Base-by-base conservation (phyloP, 2,329 filamentous ascomycete genomes). In the Emmonsiellopsis sp. region DNA sequence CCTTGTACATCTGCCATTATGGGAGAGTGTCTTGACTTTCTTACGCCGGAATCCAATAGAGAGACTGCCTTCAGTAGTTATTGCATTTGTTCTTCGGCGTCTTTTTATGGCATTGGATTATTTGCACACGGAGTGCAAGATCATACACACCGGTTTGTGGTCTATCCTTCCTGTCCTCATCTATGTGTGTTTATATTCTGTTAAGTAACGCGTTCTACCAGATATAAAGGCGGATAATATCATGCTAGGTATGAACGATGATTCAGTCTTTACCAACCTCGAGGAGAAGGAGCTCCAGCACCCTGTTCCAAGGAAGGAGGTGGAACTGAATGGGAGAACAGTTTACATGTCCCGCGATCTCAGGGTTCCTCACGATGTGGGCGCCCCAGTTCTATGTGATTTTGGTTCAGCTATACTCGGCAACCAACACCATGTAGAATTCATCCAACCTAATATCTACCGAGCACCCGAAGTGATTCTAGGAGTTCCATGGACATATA, bases 181-280 rank as follows among this genome's bases (percentile, higher is more conserved):
- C 39, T 55, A 14, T 31, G 13, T 31, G 17, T 7, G n/a, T 45
- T 44, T 55, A 49, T 50, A 51, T 37, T 55, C 36, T 53, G 54
- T 56, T 57, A 60, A 48, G 42, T 52, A 27, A 32, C 5, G 1
- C 4, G 9, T 49, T 36, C 39, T 50, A 45, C 51, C 45, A 73
- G 70, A 72, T 58, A 74, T 78, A 33, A 75, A 74, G 56, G 69
- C 71, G 2, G 70, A 74, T 54, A 77, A 77, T 46, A 72, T 78
- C 39, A 72, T 77, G 67, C 66, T 75, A 34, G 65, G 65, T 6
- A 70, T 74, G 42, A 42, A 51, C 0, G 71, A 76, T 49, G 64
- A 75, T 45, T 69, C 69, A 0, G 65, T 74, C 8, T 72, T 74
- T 45, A 60, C 7, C 17, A 57, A 66, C 2, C 72, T 77, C 34